Percentiles rank a stretch among this genome's conserved stretches.
These are phyloP conservation scores for Rhynchospora breviuscula DNA, from an alignment of 176 grass and related monocot species.

Conservation along the genomic window DNA sequence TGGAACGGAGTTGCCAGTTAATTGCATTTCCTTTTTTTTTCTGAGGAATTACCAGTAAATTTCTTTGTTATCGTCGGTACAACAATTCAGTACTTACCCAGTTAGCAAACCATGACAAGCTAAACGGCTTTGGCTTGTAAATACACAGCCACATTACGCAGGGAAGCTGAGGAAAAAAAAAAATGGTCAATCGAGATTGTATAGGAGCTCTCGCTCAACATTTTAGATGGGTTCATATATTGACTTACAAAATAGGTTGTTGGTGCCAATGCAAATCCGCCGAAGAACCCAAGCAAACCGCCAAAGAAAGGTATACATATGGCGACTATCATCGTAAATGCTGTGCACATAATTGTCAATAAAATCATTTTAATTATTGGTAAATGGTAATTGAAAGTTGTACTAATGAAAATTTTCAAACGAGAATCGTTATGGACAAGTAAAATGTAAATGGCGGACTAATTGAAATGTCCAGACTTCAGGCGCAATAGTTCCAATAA, in stretches of 20 bases:
- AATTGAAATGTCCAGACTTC: not conserved
- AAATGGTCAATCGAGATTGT: not conserved
- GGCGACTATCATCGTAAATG: slow-evolving; percentile 6
- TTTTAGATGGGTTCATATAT: not conserved
- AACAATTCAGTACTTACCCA: slow-evolving; percentile 36
- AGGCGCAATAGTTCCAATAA: not conserved
- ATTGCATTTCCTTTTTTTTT: not conserved
- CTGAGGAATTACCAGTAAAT: not conserved
- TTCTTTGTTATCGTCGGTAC: not conserved
- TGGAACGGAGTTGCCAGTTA: not conserved
- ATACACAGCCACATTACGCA: slow-evolving; percentile 60
- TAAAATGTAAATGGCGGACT: not conserved
- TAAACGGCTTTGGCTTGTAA: slow-evolving; percentile 44
- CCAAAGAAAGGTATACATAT: slow-evolving; percentile 35
- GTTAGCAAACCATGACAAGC: slow-evolving; percentile 56
- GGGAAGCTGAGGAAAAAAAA: slow-evolving; percentile 41
- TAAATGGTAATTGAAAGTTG: not conserved
- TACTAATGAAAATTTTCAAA: not conserved
- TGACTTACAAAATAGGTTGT: slow-evolving; percentile 51
- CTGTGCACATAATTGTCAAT: not conserved
- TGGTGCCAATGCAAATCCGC: slow-evolving; percentile 17
- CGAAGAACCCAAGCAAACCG: slow-evolving; percentile 2
- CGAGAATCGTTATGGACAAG: not conserved
- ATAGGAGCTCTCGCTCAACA: not conserved
- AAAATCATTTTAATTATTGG: not conserved